Evolutionary conservation across 495 filamentous ascomycete species (phyloP).

Genomic region (Penicillium dipodomyicola): DNA sequence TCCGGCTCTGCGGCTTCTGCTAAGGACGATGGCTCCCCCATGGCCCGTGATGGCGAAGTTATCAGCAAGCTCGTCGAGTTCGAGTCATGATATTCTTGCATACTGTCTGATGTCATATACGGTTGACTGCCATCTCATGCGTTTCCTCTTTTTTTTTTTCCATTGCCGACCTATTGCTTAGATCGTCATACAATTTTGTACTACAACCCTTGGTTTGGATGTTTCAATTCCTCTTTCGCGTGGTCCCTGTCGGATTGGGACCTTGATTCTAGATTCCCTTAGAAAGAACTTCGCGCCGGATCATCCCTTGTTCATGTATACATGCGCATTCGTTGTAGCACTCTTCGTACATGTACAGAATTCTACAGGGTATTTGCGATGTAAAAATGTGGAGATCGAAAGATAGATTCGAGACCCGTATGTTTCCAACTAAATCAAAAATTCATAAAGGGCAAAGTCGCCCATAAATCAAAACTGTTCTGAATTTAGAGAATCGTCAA

Average conservation of each 20-base stretch:
- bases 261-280: background rate
- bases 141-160: background rate
- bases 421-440: background rate
- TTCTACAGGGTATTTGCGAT: background rate
- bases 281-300: slow-evolving; percentile 1
- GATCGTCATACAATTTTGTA: slow-evolving; percentile 4
- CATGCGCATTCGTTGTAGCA: background rate
- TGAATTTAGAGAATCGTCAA: slow-evolving; percentile 12
- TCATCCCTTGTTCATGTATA: background rate
- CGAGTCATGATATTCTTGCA: slow-evolving; percentile 29
- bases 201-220: slow-evolving; percentile 9
- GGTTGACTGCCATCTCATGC: background rate
- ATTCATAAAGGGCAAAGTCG: slow-evolving; percentile 5
- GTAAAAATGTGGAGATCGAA: background rate
- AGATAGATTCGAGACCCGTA: background rate
- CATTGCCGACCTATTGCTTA: background rate
- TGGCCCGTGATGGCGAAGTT: slow-evolving; percentile 26
- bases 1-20: background rate
- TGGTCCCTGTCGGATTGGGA: background rate
- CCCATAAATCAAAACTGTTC: background rate
- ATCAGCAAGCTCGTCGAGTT: slow-evolving; percentile 44
- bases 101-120: slow-evolving; percentile 4
- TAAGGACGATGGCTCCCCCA: slow-evolving; percentile 4
- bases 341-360: background rate
- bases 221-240: background rate